Evolutionary conservation across 163 green algal species (phyloP).

Genomic region (Scenedesmus sp.): DNA sequence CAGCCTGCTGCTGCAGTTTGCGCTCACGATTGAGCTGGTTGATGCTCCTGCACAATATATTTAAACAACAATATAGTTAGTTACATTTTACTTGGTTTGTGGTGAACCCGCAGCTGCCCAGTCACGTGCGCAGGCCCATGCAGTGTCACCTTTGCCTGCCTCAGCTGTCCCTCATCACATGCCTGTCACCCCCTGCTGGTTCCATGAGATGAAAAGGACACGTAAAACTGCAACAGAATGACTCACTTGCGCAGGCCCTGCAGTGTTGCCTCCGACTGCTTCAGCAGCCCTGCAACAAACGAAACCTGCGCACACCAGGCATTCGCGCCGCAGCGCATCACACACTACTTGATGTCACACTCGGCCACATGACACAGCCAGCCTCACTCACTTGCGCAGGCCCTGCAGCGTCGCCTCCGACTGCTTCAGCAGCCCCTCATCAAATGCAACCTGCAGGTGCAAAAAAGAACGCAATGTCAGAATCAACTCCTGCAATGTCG

Average conservation of each 20-base stretch:
- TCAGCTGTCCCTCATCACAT: not conserved
- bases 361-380: not conserved
- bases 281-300: not conserved
- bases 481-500: too few relatives aligned
- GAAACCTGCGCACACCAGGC: not conserved
- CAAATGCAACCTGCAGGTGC: conserved; percentile 42
- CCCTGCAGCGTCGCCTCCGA: conserved; percentile 56
- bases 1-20: conserved; percentile 78
- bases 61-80: too few relatives aligned
- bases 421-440: conserved; percentile 56
- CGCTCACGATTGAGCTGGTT: conserved; percentile 83
- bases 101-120: too few relatives aligned
- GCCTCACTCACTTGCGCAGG: conserved; percentile 32
- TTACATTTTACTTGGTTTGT: too few relatives aligned
- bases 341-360: not conserved
- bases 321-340: not conserved
- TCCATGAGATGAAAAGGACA: not conserved
- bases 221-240: not conserved
- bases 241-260: conserved; percentile 18
- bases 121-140: not conserved
- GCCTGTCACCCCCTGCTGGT: too few relatives aligned
- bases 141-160: not conserved
- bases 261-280: conserved; percentile 53
- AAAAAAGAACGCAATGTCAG: too few relatives aligned
- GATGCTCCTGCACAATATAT: conserved; percentile 49